Base-by-base conservation (phyloP, 2,329 filamentous ascomycete genomes). In the Clarireedia paspali region DNA sequence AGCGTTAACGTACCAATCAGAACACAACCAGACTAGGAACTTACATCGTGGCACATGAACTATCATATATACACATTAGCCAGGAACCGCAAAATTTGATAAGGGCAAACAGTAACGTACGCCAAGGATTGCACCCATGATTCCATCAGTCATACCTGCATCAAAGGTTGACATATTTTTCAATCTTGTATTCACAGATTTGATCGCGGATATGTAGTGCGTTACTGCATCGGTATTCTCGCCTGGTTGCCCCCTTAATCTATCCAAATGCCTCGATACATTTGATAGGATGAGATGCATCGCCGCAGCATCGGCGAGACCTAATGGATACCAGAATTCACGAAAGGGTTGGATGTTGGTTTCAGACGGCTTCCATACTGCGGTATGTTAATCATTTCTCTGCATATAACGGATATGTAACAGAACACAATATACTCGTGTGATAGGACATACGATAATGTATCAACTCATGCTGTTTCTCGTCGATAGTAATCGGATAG, bases 31-130 rank as follows among this genome's bases (percentile, higher is more conserved):
- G 39, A n/a, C 9, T 3, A 26, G 39, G 14, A 12, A 46, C 39
- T n/a, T 53, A 53, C 50, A 17, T 53, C 50, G 20, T 53, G 50
- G 15, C 50, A 53, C 40, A 53, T 47, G 7, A 53, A 53, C 50
- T 53, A 34, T 23, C 17, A 14, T 42, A 17, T 7, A 23, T 42
- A 17, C 20, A 23, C 7, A 20, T 20, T n/a, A 42, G 15, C 23
- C 5, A 12, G 4, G n/a, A 34, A 39, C 44, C 17, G 26, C 26
- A 14, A 24, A 5, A 4, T 15, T 53, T 15, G 24, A 14, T 6
- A 20, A 14, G 12, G n/a, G 4, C 30, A 17, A 27, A 20, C 2
- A 2, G 3, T 14, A 20, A 53, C 50, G 26, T 34, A 53, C 40
- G 4, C 50, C 50, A 23, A 53, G 30, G 23, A 46, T 53, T 23